Percentiles rank a stretch among this genome's conserved stretches.
phyloP scores from a whole-genome alignment of 169 alveolate genomes.

The Cystoisospora suis region DNA sequence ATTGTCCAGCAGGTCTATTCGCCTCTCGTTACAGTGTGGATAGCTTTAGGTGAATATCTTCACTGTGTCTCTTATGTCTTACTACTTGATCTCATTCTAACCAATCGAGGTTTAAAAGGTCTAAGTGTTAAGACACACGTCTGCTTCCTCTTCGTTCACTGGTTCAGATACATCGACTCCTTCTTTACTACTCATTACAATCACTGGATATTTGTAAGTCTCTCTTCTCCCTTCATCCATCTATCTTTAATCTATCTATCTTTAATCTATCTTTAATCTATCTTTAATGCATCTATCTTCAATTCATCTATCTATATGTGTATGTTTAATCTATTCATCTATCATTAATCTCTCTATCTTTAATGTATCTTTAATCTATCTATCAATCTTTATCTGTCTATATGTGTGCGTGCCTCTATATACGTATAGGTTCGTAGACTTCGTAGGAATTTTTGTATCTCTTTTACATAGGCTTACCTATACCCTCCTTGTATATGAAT shows the following conservation, averaged over 20 bases:
- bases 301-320: background rate
- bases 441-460: background rate
- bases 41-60: slow-evolving; percentile 41
- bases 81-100: slow-evolving; percentile 22
- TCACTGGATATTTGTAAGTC: slow-evolving; percentile 38
- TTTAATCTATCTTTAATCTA: too few species aligned
- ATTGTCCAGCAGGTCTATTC: slow-evolving; percentile 28
- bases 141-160: slow-evolving; percentile 39
- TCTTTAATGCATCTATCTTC: too few species aligned
- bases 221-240: too few species aligned
- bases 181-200: slow-evolving; percentile 34
- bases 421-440: background rate
- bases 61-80: slow-evolving; percentile 38
- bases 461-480: background rate
- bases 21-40: slow-evolving; percentile 56
- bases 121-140: slow-evolving; percentile 38
- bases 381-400: background rate
- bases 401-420: background rate
- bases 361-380: background rate
- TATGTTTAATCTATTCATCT: too few species aligned
- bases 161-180: slow-evolving; percentile 49
- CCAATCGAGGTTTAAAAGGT: slow-evolving; percentile 38
- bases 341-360: too few species aligned
- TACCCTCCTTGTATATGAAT: background rate
- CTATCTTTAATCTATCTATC: too few species aligned